Percentiles rank a stretch among this genome's conserved stretches.
Evolutionary conservation across 192 early-diverging fungal genomes (phyloP).

Genomic region (Phlyctochytrium bullatum): DNA sequence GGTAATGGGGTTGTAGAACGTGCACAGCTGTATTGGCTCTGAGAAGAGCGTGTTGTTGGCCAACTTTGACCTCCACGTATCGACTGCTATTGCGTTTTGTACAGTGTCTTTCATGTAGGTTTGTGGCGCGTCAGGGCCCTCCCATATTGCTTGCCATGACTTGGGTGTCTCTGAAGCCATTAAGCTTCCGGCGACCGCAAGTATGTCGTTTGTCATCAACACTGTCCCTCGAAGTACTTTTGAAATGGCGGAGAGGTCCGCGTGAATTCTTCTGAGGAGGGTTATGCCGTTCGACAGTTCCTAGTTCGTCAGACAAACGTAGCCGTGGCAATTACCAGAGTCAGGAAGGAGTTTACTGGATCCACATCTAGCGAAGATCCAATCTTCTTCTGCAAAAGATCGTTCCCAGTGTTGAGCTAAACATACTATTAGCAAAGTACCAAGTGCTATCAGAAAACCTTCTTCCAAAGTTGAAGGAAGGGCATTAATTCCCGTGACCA

Average conservation of each 20-base stretch:
- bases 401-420: constrained; percentile 44
- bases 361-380: constrained; percentile 27
- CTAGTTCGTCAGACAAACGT: constrained; percentile 16
- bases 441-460: constrained; percentile 27
- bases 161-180: constrained; percentile 40
- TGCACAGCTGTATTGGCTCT: constrained; percentile 27
- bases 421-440: not conserved
- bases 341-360: constrained; percentile 44
- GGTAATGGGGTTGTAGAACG: constrained; percentile 46
- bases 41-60: constrained; percentile 28
- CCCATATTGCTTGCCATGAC: constrained; percentile 44
- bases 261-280: constrained; percentile 42
- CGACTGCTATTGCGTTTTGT: constrained; percentile 27
- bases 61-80: constrained; percentile 22
- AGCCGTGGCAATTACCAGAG: constrained; percentile 24
- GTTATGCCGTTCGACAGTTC: constrained; percentile 35
- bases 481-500: constrained; percentile 49
- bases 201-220: constrained; percentile 43
- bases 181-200: constrained; percentile 29
- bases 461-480: constrained; percentile 52
- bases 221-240: constrained; percentile 43
- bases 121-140: constrained; percentile 42
- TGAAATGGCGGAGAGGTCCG: constrained; percentile 34
- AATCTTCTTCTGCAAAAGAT: constrained; percentile 43
- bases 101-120: constrained; percentile 38